Base-by-base conservation (phyloP, 2,329 filamentous ascomycete species). In the Fusarium sarcochroum region DNA sequence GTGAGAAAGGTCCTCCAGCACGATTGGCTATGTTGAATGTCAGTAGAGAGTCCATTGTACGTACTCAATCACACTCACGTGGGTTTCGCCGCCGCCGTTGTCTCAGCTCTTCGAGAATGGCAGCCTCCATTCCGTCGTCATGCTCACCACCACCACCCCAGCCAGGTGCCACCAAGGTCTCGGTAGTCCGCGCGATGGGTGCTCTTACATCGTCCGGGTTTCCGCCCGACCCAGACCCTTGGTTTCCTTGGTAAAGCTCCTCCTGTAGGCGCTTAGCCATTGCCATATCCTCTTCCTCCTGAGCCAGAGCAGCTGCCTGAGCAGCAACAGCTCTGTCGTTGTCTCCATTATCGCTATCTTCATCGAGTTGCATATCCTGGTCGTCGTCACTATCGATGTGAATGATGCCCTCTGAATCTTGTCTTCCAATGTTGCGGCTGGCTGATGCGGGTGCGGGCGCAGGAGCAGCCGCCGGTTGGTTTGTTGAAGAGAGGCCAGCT, bases 191-290 rank as follows among this genome's bases (percentile, higher is more conserved):
- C 45, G 91, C 93, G 80, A 99, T 97, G 10, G 96, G 96, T 47
- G 96, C 96, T 75, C 96, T 87, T 55, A 99, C 90, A 45, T 85
- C 91, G 71, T 90, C 90, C 63, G 81, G 82, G 23, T 78, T 55
- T 34, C 48, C 78, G 9, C 77, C 81, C 21, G 69, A 63, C 23
- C 64, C 82, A 38, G 77, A 75, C 9, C 75, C 80, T 35, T 73
- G 61, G 75, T 77, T 60, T 68, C 81, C 86, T 52, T 87, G 86
- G 73, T 98, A 98, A 76, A 97, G 87, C 79, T 99, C 94, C 75
- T 99, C 92, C 78, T 99, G 96, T 62, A 99, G 80, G 58, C 93
- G 89, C 78, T 94, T 89, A 8, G 96, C 96, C 90, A 98, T 95
- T 42, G 93, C 94, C 52, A 93, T 94, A 75, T 99, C 96, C 74